Evolutionary conservation across 306 rosid species (phyloP).

Genomic region (Vachellia pachyceras): DNA sequence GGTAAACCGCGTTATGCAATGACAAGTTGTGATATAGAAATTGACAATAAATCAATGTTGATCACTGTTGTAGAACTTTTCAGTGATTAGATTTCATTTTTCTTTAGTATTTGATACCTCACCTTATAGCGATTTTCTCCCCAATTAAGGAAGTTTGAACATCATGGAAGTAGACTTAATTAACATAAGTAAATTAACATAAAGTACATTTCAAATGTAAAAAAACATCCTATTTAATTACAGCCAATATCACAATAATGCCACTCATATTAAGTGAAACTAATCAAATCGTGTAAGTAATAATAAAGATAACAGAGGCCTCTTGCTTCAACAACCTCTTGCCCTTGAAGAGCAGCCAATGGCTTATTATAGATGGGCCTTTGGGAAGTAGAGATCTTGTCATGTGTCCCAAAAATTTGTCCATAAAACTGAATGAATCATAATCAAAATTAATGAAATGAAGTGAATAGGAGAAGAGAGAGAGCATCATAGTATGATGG

Average conservation of each 20-base stretch:
- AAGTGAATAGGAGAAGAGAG: neutral
- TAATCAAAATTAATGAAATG: neutral
- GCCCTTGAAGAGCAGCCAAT: neutral
- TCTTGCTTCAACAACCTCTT: neutral
- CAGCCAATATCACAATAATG: neutral
- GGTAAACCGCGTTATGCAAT: no score
- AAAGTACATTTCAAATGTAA: neutral
- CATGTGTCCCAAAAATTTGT: neutral
- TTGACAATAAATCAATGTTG: no score
- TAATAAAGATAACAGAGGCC: neutral
- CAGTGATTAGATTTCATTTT: no score
- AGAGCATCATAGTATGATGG: neutral
- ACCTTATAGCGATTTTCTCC: no score
- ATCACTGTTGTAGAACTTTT: no score
- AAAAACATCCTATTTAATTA: no score
- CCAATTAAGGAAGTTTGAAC: neutral
- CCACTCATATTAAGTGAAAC: no score
- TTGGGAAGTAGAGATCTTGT: neutral
- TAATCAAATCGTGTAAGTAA: neutral
- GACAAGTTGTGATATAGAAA: no score
- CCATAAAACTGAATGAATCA: neutral
- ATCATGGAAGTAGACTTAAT: neutral
- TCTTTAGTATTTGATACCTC: no score
- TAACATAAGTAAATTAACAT: no score
- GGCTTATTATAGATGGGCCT: neutral